Base-by-base conservation (phyloP, 345 rosid species). In the Trapa bicornis region DNA sequence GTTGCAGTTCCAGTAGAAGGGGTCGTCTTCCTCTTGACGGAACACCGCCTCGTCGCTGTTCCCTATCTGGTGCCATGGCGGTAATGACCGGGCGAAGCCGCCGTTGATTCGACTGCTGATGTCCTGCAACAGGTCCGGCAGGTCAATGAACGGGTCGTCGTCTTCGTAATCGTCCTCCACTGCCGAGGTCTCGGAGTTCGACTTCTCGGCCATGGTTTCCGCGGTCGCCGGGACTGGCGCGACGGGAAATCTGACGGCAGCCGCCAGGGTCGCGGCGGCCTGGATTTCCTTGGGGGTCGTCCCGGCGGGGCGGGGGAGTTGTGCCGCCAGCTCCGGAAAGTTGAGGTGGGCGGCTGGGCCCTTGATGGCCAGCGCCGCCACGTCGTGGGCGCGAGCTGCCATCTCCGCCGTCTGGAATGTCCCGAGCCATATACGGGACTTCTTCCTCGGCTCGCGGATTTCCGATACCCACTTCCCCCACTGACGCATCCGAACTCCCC, bases 381-480 rank as follows among this genome's bases (percentile, higher is more conserved):
- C 96, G 61, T 92, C 98, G 37, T 92, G 98, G 1, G 96, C 98
- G 73, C 96, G 83, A 69, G 98, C 96, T 2, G 96, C 98, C 98
- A 92, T 92, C 84, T 92, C 96, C 12, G 98, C 74, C 1, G 96
- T 89, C 0, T 88, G 73, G 78, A 85, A 92, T 47, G 96, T 87
- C 1, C 98, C 98, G 0, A 92, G 78, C 98, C 98, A 92, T 32
- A 92, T 92, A 73, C 98, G 86, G 13, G 97, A 89, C 72, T 92
- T 92, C 80, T 89, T 92, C 79, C 78, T 83, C 1, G 98, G 97
- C 71, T 92, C 90, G 58, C 98, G 78, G 58, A 89, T 92, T 70
- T 92, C 98, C 0, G 96, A 89, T 53, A 92, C 98, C 98, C 96
- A 92, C 80, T 86, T 89, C 1, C 98, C 98, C 98, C 96, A 89